phyloP scores from a whole-genome alignment of 495 filamentous ascomycete genomes.

The Neurospora cerealis region DNA sequence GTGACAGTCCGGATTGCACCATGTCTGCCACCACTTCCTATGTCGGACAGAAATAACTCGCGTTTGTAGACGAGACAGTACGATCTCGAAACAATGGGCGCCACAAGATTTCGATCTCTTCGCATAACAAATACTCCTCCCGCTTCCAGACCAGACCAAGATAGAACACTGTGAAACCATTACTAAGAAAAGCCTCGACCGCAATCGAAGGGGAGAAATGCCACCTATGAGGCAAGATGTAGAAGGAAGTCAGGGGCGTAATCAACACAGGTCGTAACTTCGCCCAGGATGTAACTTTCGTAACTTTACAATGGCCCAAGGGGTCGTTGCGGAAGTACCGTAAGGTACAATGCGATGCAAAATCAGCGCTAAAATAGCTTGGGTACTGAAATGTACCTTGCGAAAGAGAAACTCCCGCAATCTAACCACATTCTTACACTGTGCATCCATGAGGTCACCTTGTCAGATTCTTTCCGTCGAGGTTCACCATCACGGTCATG shows the following conservation, averaged over 20 bases:
- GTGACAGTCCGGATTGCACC: neutral
- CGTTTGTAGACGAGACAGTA: neutral
- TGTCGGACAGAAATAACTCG: neutral
- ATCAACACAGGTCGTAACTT: neutral
- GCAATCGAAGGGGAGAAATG: neutral
- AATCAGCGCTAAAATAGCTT: neutral
- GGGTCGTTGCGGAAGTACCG: neutral
- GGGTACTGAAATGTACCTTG: neutral
- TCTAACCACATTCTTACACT: slow-evolving; percentile 3
- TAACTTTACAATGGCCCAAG: neutral
- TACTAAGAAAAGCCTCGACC: neutral
- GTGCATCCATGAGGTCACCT: slow-evolving; percentile 13
- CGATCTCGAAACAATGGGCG: neutral
- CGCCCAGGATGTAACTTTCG: neutral
- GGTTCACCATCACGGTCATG: neutral
- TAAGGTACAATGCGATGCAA: neutral
- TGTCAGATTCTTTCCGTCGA: neutral
- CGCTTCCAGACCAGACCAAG: neutral
- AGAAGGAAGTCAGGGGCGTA: neutral
- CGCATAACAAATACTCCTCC: neutral
- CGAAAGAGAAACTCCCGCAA: neutral
- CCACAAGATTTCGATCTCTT: neutral
- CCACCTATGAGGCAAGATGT: neutral
- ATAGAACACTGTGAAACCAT: neutral
- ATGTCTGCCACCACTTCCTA: neutral